Percentiles rank a stretch among this genome's conserved stretches.
phyloP scores from a whole-genome alignment of 192 early-diverging fungal genomes.

The Phycomyces blakesleeanus region DNA sequence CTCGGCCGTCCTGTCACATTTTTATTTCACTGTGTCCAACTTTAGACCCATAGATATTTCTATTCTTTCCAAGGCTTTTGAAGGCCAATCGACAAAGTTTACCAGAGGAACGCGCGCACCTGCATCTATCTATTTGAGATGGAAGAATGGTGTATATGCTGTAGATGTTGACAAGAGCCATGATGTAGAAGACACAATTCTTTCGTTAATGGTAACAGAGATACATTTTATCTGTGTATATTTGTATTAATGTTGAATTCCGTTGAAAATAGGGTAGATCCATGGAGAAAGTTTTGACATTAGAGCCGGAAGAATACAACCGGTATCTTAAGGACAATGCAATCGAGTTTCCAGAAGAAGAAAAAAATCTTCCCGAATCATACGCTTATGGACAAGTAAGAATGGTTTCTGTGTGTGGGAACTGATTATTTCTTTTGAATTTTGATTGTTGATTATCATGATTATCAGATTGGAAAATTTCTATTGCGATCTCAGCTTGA shows the following conservation, averaged over 20 bases:
- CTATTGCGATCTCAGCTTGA: conserved; percentile 88
- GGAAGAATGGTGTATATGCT: conserved; percentile 69
- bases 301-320: conserved; percentile 61
- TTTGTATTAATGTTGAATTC: no score
- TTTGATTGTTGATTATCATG: background rate
- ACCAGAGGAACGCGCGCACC: conserved; percentile 66
- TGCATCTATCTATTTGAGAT: conserved; percentile 66
- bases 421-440: background rate
- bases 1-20: conserved; percentile 67
- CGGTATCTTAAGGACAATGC: conserved; percentile 60
- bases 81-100: conserved; percentile 45
- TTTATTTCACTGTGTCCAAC: conserved; percentile 70
- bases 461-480: conserved; percentile 62
- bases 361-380: conserved; percentile 53
- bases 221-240: no score
- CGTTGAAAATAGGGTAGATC: conserved; percentile 77
- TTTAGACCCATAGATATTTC: conserved; percentile 56
- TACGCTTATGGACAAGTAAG: conserved; percentile 59
- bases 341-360: conserved; percentile 29
- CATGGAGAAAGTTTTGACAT: conserved; percentile 83
- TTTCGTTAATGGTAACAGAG: conserved; percentile 61
- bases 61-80: conserved; percentile 60
- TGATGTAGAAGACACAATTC: conserved; percentile 63
- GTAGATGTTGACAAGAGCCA: conserved; percentile 82
- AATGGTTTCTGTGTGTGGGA: background rate